phyloP scores from a whole-genome alignment of 2,329 filamentous ascomycete genomes.

The Purpureocillium takamizusanense region DNA sequence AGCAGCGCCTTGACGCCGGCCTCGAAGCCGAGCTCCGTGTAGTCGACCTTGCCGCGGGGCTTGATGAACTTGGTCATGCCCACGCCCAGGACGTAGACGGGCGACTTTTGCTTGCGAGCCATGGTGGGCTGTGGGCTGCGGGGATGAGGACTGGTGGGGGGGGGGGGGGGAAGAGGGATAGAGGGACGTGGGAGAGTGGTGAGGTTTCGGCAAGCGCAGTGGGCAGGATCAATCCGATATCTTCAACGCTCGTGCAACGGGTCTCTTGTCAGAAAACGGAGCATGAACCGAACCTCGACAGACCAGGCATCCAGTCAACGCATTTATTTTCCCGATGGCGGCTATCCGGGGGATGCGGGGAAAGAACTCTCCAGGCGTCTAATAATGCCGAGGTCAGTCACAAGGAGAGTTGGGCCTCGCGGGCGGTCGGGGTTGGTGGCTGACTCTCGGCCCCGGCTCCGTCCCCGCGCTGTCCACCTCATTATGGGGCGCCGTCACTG shows the following conservation, averaged over 20 bases:
- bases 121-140: constrained; percentile 23
- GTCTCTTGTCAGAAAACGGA: neutral
- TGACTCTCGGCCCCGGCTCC: too few relatives aligned
- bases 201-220: too few relatives aligned
- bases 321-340: neutral
- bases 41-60: constrained; percentile 86
- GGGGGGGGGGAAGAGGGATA: too few relatives aligned
- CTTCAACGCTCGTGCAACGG: too few relatives aligned
- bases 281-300: neutral
- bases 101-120: constrained; percentile 40
- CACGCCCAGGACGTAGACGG: constrained; percentile 85
- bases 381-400: constrained; percentile 22
- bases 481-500: too few relatives aligned
- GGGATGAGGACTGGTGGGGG: too few relatives aligned
- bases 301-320: too few relatives aligned
- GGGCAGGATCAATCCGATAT: too few relatives aligned
- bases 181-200: too few relatives aligned
- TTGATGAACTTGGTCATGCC: constrained; percentile 99
- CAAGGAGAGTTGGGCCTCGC: too few relatives aligned
- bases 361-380: neutral
- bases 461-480: too few relatives aligned
- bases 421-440: too few relatives aligned
- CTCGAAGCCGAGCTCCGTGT: constrained; percentile 89
- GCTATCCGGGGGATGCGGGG: constrained; percentile 1
- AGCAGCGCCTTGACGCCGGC: constrained; percentile 81